phyloP scores from a whole-genome alignment of 2,329 filamentous ascomycete species.

The Epichloe festucae region DNA sequence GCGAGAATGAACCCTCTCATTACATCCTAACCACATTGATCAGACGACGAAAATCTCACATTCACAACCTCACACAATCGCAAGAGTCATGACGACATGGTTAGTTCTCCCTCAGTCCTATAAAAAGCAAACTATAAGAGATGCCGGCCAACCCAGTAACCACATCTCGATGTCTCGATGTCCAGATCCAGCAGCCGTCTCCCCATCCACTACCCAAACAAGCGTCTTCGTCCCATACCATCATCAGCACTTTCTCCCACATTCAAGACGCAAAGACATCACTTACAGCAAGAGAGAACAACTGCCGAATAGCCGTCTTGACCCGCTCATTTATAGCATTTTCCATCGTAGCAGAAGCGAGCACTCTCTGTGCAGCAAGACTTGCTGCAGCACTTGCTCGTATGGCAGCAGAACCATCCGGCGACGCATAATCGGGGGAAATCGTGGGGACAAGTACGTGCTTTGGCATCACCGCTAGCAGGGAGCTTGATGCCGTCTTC shows the following conservation, averaged over 20 bases:
- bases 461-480: not conserved
- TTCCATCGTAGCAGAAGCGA: conserved; percentile 4
- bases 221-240: not conserved
- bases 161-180: not conserved
- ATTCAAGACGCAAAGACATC: not conserved
- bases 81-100: no score
- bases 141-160: not conserved
- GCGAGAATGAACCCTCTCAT: no score
- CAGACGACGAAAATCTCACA: no score
- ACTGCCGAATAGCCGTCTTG: not conserved
- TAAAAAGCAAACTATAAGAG: no score
- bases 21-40: no score
- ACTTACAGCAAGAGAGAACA: not conserved
- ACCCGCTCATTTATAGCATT: conserved; percentile 5
- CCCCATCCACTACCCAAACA: not conserved
- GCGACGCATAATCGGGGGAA: conserved; percentile 5
- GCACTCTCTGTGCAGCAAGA: conserved; percentile 6
- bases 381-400: conserved; percentile 5
- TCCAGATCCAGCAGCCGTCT: not conserved
- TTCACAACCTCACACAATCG: no score
- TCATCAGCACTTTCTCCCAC: not conserved
- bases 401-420: conserved; percentile 5
- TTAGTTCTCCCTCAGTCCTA: no score
- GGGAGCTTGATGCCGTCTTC: conserved; percentile 2
- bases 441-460: not conserved